Evolutionary conservation across 116 monocot genomes (phyloP).

Genomic region (Zostera marina): DNA sequence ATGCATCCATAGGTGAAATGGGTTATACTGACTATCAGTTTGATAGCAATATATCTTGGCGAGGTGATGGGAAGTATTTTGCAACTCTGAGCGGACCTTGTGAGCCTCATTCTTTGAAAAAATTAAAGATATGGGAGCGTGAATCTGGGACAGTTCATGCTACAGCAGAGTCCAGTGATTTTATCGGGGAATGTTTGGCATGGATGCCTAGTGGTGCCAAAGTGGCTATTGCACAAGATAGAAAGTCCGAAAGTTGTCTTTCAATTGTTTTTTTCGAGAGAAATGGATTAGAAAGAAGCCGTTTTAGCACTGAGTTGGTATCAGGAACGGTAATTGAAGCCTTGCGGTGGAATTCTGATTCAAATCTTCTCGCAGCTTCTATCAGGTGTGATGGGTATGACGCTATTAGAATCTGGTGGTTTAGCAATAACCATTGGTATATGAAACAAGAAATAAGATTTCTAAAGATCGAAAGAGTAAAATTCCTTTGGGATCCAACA

Average conservation of each 20-base stretch:
- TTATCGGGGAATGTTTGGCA: slow-evolving; percentile 46
- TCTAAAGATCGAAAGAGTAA: slow-evolving; percentile 39
- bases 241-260: slow-evolving; percentile 38
- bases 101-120: slow-evolving; percentile 25
- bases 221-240: slow-evolving; percentile 41
- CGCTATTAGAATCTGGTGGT: slow-evolving; percentile 70
- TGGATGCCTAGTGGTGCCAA: slow-evolving; percentile 99
- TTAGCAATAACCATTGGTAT: slow-evolving; percentile 91
- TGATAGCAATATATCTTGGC: slow-evolving; percentile 56
- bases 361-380: slow-evolving; percentile 69
- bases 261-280: slow-evolving; percentile 79
- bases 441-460: slow-evolving; percentile 86
- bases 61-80: slow-evolving; percentile 95
- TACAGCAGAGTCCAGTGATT: slow-evolving; percentile 35
- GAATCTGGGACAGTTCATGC: slow-evolving; percentile 73
- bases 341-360: slow-evolving; percentile 81
- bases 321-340: slow-evolving; percentile 25
- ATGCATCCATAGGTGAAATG: background rate
- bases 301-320: slow-evolving; percentile 43
- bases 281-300: slow-evolving; percentile 86
- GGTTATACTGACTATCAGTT: slow-evolving; percentile 13
- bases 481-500: slow-evolving; percentile 75
- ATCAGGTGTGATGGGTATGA: slow-evolving; percentile 34
- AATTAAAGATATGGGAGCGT: slow-evolving; percentile 76
- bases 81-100: slow-evolving; percentile 39